Conservation (phyloP, 202 grass and related monocot species). For the Hordeum pubiflorum region DNA sequence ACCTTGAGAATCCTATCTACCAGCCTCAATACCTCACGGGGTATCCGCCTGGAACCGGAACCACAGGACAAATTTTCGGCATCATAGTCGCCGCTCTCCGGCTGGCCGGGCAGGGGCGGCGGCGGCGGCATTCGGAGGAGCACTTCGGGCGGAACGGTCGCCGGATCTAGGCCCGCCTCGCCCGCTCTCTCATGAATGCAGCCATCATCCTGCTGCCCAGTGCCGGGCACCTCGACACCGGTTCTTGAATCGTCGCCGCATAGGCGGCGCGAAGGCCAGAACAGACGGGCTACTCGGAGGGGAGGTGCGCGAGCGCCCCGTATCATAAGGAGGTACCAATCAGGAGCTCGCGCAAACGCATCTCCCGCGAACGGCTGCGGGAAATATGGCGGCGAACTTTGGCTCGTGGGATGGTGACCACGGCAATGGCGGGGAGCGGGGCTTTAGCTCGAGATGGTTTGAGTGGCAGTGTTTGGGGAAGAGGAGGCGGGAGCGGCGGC, state of each 20-base stretch:
- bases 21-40: slow-evolving; percentile 19
- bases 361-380: neutral
- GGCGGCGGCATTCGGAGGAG: slow-evolving; percentile 51
- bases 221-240: neutral
- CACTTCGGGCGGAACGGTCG: slow-evolving; percentile 32
- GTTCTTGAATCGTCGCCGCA: slow-evolving; percentile 6
- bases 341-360: slow-evolving; percentile 8
- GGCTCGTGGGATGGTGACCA: neutral
- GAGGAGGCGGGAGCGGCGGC: neutral
- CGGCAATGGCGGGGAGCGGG: neutral
- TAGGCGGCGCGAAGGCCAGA: slow-evolving; percentile 31
- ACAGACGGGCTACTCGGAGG: slow-evolving; percentile 12
- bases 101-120: slow-evolving; percentile 4
- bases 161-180: slow-evolving; percentile 12
- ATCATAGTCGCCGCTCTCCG: slow-evolving; percentile 26
- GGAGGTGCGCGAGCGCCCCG: neutral
- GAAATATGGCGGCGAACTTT: neutral
- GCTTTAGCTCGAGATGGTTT: slow-evolving; percentile 1
- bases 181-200: neutral
- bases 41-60: slow-evolving; percentile 5
- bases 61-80: neutral
- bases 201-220: neutral
- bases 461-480: neutral
- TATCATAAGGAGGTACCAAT: neutral
- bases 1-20: slow-evolving; percentile 50